Base-by-base conservation (phyloP, 345 rosid species). In the Hibiscus tridactylites region DNA sequence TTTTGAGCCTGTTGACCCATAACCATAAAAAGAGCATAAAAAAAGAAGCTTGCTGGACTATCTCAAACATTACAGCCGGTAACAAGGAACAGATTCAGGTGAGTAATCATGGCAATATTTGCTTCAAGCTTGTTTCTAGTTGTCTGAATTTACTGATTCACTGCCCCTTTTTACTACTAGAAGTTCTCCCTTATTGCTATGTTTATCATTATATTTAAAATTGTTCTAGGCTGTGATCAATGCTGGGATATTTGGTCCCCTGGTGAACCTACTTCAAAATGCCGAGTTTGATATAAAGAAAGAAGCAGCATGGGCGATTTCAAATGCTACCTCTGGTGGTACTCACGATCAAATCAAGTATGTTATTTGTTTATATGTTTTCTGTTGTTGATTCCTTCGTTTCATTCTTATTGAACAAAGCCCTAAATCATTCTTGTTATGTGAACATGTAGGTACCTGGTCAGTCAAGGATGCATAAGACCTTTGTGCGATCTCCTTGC, bases 41-140 rank as follows among this genome's bases (percentile, higher is more conserved):
- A 75, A 94, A 94, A 80, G 98, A 93, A 82, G 98, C 98, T 58
- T 93, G 98, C 81, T 93, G 98, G 98, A 91, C 97, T 15, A 91
- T 93, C 75, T 93, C 98, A 68, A 93, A 93, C 73, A 88, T 93
- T 77, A 94, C 98, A 21, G 96, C 97, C 71, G 98, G 98, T 39
- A 93, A 93, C 84, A 86, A 59, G 75, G 91, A 88, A 46, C 98
- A 93, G 80, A 93, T 93, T 77, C 95, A 92, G 95, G 98, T 87
- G 60, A 24, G 31, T 21, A 44, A 50, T 49, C 50, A 50, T 50
- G 17, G 24, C 37, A 52, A 11, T 50, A 46, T 61, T 4, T 9
- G 2, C 39, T 33, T 46, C 26, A 2, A 65, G 15, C 64, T 21
- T 31, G 63, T 56, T 59, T 35, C 7, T 62, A 9, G 54, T 57